Evolutionary conservation across 1,284 basidiomycete species (phyloP), one percentile per base, ranked within the genome.

Genomic region (Cryptococcus sp.): DNA sequence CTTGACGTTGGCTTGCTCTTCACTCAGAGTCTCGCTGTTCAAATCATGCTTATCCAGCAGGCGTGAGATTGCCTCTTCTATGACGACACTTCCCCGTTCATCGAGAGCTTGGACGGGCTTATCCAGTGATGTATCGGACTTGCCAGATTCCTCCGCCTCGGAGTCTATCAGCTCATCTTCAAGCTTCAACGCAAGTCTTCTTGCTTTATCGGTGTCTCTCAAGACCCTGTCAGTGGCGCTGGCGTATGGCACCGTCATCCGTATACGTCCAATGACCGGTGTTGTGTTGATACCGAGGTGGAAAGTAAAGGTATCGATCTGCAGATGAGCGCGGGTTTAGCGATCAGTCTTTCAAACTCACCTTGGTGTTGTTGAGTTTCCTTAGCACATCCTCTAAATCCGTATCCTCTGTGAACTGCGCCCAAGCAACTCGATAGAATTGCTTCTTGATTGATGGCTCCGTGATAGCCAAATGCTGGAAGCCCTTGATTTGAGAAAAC

Each of bases 301-400:
- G 48, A 94, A 78, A 62, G 90, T 92, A 78, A 94, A 93, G 49
- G 86, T 87, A 72, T 92, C 90, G 66, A 96, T 88, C 91, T 94
- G 59, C 19, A 34, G 2, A 28, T 28, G 28, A 28, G 28, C 7
- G 1, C 7, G 21, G 19, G 52, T 52, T 21, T 7, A 11, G 28
- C 5, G 28, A 4, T 28, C 28, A 28, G 28, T n/a, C n/a, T n/a
- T n/a, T 25, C n/a, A 28, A n/a, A 44, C 70, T 41, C 60, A 91
- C 91, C 83, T 91, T 91, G 66, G 86, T 86, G 58, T 90, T 87
- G 48, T 85, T 81, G 42, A 96, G 68, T 59, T 87, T 84, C 31
- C 77, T 67, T 72, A 92, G 82, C 2, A 87, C 85, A 4, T 77
- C 68, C 9, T 80, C 69, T 81, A 94, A 89, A 61, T 94, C 86